Evolutionary conservation across 2,329 filamentous ascomycete genomes (phyloP).

Genomic region (Immersiporthe knoxdaviesiana): DNA sequence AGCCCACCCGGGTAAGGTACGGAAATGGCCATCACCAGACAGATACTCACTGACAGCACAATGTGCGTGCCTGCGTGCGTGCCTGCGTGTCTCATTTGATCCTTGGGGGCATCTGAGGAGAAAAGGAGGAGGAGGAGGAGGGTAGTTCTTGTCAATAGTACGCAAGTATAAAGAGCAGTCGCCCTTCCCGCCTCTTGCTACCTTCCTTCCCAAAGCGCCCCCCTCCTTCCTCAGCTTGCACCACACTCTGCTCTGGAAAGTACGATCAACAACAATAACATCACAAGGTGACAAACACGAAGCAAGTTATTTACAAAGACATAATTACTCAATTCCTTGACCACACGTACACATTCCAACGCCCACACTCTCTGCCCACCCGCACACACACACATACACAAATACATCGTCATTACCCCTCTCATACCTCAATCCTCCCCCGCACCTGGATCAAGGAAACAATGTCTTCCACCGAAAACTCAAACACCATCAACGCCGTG

Average conservation of each 20-base stretch:
- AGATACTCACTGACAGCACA: constrained; percentile 12
- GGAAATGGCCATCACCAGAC: constrained; percentile 21
- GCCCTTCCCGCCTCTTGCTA: background rate
- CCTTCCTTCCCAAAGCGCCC: background rate
- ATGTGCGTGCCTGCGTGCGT: background rate
- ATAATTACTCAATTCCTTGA: background rate
- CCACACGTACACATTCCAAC: background rate
- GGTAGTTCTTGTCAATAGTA: background rate
- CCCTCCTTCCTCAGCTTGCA: background rate
- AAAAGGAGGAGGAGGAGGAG: background rate
- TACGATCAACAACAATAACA: background rate
- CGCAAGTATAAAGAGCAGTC: constrained; percentile 22
- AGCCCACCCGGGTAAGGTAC: constrained; percentile 22
- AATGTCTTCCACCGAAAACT: constrained; percentile 6
- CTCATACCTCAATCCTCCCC: background rate
- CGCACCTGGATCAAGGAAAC: too few relatives aligned
- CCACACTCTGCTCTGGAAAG: background rate
- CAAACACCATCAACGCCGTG: constrained; percentile 27
- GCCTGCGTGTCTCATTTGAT: background rate
- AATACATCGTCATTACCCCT: background rate
- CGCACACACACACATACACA: background rate
- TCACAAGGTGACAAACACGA: background rate
- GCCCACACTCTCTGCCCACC: too few relatives aligned
- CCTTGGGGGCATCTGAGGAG: background rate
- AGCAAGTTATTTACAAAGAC: too few relatives aligned